phyloP scores from a whole-genome alignment of 768 basidiomycete genomes.

The Tricholomella constricta region DNA sequence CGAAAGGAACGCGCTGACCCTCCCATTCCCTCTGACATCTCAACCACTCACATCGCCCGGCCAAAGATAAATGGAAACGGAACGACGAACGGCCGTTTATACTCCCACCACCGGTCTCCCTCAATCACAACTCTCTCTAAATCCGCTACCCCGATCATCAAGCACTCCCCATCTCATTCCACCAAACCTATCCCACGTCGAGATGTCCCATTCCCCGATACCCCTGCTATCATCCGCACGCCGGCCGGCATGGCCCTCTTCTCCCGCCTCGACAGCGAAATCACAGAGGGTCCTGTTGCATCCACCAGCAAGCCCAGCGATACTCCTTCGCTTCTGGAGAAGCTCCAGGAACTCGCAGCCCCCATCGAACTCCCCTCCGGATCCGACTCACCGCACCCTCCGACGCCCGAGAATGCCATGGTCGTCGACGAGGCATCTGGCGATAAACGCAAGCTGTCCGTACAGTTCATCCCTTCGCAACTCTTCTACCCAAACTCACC shows the following conservation, averaged over 20 bases:
- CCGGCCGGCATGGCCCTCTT: conserved; percentile 75
- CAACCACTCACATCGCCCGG: conserved; percentile 32
- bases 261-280: conserved; percentile 54
- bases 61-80: conserved; percentile 44
- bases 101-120: conserved; percentile 41
- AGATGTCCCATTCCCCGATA: conserved; percentile 62
- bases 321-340: conserved; percentile 23
- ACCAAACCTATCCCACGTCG: conserved; percentile 29
- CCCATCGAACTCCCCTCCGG: conserved; percentile 37
- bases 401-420: conserved; percentile 23
- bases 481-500: conserved; percentile 1
- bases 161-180: conserved; percentile 27
- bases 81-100: conserved; percentile 40
- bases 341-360: conserved; percentile 38
- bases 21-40: conserved; percentile 52
- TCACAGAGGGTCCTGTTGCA: conserved; percentile 32
- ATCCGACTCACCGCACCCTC: conserved; percentile 28
- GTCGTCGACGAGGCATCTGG: conserved; percentile 42
- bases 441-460: conserved; percentile 66
- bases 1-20: conserved; percentile 80
- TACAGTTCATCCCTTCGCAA: conserved; percentile 6
- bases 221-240: conserved; percentile 69
- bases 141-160: conserved; percentile 28
- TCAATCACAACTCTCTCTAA: conserved; percentile 34
- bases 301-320: conserved; percentile 4